Base-by-base conservation (phyloP, 2,329 filamentous ascomycete species). In the Aspergillus sergii region DNA sequence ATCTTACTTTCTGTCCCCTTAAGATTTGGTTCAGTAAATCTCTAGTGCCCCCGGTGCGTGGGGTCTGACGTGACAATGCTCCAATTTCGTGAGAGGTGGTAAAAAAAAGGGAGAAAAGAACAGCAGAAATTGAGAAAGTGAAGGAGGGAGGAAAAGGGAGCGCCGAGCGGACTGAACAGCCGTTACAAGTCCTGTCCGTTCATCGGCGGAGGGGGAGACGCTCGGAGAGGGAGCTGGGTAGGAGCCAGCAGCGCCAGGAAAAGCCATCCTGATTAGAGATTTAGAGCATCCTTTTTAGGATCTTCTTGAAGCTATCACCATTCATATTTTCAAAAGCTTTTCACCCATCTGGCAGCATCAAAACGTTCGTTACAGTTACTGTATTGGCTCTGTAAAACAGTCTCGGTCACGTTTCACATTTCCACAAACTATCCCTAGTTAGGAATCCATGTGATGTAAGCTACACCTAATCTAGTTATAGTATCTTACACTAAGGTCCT, bases 171-270 rank as follows among this genome's bases (percentile, higher is more conserved):
- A 36, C 59, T 61, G 60, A 64, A 65, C 62, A 48, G 36, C 61
- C 64, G 67, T 70, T 70, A 70, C 68, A 70, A 67, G 68, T 65
- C 54, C 58, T 59, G 55, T 56, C 60, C 64, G 62, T 45, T 61
- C 63, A 61, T 62, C 68, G 58, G 57, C 50, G 60, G 39, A 58
- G 28, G 48, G 26, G n/a, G 6, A 32, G 36, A 34, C 48, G 45
- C 50, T 41, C 60, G 55, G 50, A 26, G 59, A 26, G 59, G 26
- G 23, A 45, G 59, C 39, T 54, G 59, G 60, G 61, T 48, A 28
- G 26, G 34, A 61, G 59, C 53, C 58, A 60, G 64, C 63, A 61
- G 62, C 64, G 57, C 36, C 43, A 50, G 43, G n/a, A 46, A 34
- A 39, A 21, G 12, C 11, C 30, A 30, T 32, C 16, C 36, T 30